Evolutionary conservation across 139 green algal genomes (phyloP).

Genomic region (Mesostigma viride): DNA sequence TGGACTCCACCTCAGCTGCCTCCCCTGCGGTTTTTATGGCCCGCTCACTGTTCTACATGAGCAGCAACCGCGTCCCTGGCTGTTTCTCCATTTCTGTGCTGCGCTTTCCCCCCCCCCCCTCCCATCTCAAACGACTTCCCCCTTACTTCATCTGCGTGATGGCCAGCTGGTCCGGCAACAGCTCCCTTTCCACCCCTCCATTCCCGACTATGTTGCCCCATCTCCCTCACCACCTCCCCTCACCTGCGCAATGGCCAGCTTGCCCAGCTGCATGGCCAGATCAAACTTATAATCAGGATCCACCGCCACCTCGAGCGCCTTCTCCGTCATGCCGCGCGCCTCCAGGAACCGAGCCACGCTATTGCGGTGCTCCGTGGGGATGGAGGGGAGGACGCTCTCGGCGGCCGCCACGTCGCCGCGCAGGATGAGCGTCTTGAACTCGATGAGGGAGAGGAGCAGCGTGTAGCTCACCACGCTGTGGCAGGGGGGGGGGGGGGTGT

Average conservation of each 20-base stretch:
- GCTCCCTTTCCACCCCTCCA: too few relatives aligned
- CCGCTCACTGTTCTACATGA: too few relatives aligned
- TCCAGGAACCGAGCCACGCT: conserved; percentile 88
- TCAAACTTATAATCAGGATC: conserved; percentile 90
- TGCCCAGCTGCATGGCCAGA: conserved; percentile 71
- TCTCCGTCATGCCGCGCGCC: conserved; percentile 56
- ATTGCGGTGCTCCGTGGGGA: conserved; percentile 41
- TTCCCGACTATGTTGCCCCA: too few relatives aligned
- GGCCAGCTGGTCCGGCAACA: too few relatives aligned
- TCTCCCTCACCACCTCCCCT: background rate
- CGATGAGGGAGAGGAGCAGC: conserved; percentile 84
- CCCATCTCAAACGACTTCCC: too few relatives aligned
- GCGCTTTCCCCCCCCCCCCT: too few relatives aligned
- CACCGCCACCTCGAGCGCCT: conserved; percentile 80
- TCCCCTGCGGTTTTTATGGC: too few relatives aligned
- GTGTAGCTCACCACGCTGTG: conserved; percentile 61
- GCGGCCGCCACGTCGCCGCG: conserved; percentile 63
- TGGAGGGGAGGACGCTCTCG: conserved; percentile 42
- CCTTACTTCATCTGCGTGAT: too few relatives aligned
- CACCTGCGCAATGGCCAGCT: conserved; percentile 61
- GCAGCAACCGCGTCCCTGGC: too few relatives aligned
- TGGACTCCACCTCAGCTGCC: too few relatives aligned
- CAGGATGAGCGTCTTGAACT: conserved; percentile 88
- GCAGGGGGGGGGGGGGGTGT: too few relatives aligned
- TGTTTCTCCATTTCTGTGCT: too few relatives aligned